Percentiles rank a stretch among this genome's conserved stretches.
These are phyloP conservation scores for Rostrohypoxylon terebratum DNA, from an alignment of 495 filamentous ascomycete species.

Conservation along the genomic window DNA sequence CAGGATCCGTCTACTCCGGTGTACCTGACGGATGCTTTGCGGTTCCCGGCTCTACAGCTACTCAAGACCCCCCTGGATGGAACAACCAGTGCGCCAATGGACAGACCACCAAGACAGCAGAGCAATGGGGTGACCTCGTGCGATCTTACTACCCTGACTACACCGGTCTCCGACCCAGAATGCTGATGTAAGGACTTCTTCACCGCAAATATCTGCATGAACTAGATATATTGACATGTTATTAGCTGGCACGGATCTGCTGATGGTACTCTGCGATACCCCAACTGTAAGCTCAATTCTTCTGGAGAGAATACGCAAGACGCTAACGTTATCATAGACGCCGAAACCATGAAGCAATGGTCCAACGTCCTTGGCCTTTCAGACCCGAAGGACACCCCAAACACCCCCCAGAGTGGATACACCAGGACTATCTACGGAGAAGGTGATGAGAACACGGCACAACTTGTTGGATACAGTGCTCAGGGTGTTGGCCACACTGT, in stretches of 20 bases:
- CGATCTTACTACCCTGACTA: slow-evolving; percentile 63
- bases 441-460: slow-evolving; percentile 53
- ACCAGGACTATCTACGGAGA: slow-evolving; percentile 67
- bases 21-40: slow-evolving; percentile 63
- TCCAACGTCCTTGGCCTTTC: slow-evolving; percentile 56
- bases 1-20: slow-evolving; percentile 63
- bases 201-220: neutral
- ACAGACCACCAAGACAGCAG: slow-evolving; percentile 58
- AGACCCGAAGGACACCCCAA: slow-evolving; percentile 51
- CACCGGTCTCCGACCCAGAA: slow-evolving; percentile 58
- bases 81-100: slow-evolving; percentile 60
- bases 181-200: slow-evolving; percentile 59
- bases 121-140: slow-evolving; percentile 62
- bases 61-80: slow-evolving; percentile 62
- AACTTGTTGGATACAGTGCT: slow-evolving; percentile 62
- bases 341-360: slow-evolving; percentile 58
- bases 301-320: neutral
- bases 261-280: slow-evolving; percentile 57
- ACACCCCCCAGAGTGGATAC: slow-evolving; percentile 63
- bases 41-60: slow-evolving; percentile 56
- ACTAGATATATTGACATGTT: slow-evolving; percentile 14
- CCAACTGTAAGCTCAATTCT: slow-evolving; percentile 49
- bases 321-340: slow-evolving; percentile 40
- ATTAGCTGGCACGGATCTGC: slow-evolving; percentile 59
- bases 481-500: slow-evolving; percentile 62